Percentiles rank a stretch among this genome's conserved stretches.
Conservation (phyloP, 164 flowering plant genomes). For the Tetracentron sinense region DNA sequence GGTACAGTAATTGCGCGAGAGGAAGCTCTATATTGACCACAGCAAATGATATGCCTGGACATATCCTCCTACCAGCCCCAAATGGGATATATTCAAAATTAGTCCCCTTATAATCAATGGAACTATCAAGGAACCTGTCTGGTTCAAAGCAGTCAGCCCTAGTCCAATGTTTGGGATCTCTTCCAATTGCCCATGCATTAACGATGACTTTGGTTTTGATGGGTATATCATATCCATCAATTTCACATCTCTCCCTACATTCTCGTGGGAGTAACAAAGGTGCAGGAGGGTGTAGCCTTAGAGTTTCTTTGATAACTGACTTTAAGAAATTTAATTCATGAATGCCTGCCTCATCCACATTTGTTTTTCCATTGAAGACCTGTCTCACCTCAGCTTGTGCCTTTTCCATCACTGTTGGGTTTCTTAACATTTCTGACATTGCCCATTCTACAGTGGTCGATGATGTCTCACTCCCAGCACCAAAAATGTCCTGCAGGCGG, state of each 20-base stretch:
- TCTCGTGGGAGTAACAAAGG: conserved; percentile 10
- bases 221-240: conserved; percentile 14
- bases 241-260: conserved; percentile 7
- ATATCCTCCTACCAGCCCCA: conserved; percentile 16
- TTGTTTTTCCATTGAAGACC: not conserved
- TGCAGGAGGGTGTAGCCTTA: conserved; percentile 4
- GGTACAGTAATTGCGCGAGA: conserved; percentile 4
- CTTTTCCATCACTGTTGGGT: conserved; percentile 12
- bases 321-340: conserved; percentile 4
- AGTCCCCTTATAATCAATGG: conserved; percentile 8
- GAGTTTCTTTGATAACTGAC: conserved; percentile 11
- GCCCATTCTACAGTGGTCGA: conserved; percentile 8
- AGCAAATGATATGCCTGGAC: conserved; percentile 12
- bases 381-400: conserved; percentile 15
- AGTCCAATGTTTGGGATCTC: conserved; percentile 9
- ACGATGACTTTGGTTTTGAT: conserved; percentile 6
- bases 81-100: too few species aligned
- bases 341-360: not conserved
- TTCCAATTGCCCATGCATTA: conserved; percentile 11
- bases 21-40: conserved; percentile 8
- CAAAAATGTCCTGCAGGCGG: conserved; percentile 2
- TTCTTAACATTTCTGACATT: conserved; percentile 12
- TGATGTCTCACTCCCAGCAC: conserved; percentile 11
- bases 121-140: conserved; percentile 5
- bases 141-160: conserved; percentile 11